These are phyloP conservation scores for Lepiota venenata DNA, from an alignment of 768 basidiomycete species.

Conservation along the genomic window DNA sequence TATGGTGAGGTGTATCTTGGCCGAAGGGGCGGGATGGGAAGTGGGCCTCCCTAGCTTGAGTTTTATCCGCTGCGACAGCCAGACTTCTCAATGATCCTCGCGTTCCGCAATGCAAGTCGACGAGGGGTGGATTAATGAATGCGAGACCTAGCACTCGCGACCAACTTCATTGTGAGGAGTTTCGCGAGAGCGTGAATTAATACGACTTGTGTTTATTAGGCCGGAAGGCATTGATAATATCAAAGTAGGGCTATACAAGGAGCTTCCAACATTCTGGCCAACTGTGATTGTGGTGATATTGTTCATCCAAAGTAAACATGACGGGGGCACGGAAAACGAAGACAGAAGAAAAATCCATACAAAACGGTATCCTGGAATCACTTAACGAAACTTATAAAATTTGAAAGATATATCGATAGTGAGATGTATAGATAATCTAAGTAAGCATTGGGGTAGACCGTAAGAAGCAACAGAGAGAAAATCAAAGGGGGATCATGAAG, in stretches of 20 bases:
- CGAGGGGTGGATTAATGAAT: background rate
- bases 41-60: background rate
- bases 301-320: background rate
- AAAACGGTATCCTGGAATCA: background rate
- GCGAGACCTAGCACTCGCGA: background rate
- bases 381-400: constrained; percentile 1
- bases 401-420: constrained; percentile 12
- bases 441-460: constrained; percentile 1
- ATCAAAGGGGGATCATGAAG: constrained; percentile 8
- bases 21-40: background rate
- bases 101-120: background rate
- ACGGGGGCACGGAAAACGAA: constrained; percentile 6
- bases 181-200: background rate
- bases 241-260: constrained; percentile 6
- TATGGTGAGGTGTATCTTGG: constrained; percentile 3
- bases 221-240: background rate
- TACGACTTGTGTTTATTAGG: background rate
- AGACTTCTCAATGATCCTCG: constrained; percentile 6
- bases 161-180: background rate
- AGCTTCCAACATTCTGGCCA: background rate
- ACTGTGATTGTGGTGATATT: background rate
- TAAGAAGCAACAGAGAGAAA: constrained; percentile 6
- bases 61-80: background rate
- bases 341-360: constrained; percentile 13
- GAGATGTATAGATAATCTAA: constrained; percentile 14